These are phyloP conservation scores for Fusarium pininemorale DNA, from an alignment of 2,329 filamentous ascomycete species.

Conservation along the genomic window DNA sequence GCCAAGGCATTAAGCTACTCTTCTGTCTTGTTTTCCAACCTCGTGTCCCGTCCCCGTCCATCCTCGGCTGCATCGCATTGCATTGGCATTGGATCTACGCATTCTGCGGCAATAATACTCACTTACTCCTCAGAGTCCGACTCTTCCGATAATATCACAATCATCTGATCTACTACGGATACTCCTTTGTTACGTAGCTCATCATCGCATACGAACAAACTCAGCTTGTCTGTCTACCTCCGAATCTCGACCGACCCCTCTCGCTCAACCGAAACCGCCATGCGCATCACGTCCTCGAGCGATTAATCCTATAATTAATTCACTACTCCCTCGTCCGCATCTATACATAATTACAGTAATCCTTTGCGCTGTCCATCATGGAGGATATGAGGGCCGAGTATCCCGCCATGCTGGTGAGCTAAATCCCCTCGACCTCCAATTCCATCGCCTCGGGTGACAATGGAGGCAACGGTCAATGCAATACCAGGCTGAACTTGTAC, in stretches of 20 bases:
- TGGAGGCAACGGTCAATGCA: background rate
- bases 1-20: slow-evolving; percentile 5
- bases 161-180: slow-evolving; percentile 7
- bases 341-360: slow-evolving; percentile 28
- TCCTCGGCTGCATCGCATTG: slow-evolving; percentile 4
- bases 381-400: slow-evolving; percentile 88
- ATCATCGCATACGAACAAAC: slow-evolving; percentile 7
- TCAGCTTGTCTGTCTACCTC: slow-evolving; percentile 17
- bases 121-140: slow-evolving; percentile 7
- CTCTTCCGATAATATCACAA: slow-evolving; percentile 13
- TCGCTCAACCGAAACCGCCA: slow-evolving; percentile 15
- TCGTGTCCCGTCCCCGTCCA: background rate
- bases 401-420: slow-evolving; percentile 88
- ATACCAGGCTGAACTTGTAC: background rate
- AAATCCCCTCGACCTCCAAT: slow-evolving; percentile 9
- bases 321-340: background rate
- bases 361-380: slow-evolving; percentile 60
- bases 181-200: slow-evolving; percentile 7
- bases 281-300: slow-evolving; percentile 27
- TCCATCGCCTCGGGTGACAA: background rate
- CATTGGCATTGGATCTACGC: slow-evolving; percentile 5
- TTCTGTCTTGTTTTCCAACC: slow-evolving; percentile 11
- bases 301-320: slow-evolving; percentile 30
- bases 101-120: slow-evolving; percentile 1
- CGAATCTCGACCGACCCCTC: slow-evolving; percentile 35